These are phyloP conservation scores for Magnaporthiopsis poae DNA, from an alignment of 2,329 filamentous ascomycete species.

Conservation along the genomic window DNA sequence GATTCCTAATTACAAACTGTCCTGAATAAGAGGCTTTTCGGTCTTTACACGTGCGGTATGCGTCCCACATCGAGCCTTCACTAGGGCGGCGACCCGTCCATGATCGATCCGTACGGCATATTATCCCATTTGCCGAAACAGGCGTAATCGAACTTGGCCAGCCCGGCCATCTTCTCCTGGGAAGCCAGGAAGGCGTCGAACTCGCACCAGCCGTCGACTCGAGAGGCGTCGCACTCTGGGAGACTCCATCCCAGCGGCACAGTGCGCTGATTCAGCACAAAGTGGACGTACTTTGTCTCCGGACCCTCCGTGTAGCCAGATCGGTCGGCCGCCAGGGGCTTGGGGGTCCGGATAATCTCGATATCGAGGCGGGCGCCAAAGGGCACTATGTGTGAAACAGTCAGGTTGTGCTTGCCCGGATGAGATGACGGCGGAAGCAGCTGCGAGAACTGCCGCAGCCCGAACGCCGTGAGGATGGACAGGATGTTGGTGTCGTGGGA, in stretches of 20 bases:
- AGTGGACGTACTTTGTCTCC: slow-evolving; percentile 62
- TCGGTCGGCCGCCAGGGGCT: slow-evolving; percentile 48
- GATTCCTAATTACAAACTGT: too few relatives aligned
- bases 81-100: slow-evolving; percentile 35
- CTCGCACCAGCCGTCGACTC: slow-evolving; percentile 71
- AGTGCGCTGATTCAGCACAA: slow-evolving; percentile 65
- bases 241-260: slow-evolving; percentile 59
- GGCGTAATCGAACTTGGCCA: slow-evolving; percentile 53
- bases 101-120: slow-evolving; percentile 37
- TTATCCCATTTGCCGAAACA: slow-evolving; percentile 52
- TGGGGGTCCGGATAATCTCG: slow-evolving; percentile 59
- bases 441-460: slow-evolving; percentile 57
- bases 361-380: slow-evolving; percentile 66
- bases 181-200: slow-evolving; percentile 55
- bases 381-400: slow-evolving; percentile 58
- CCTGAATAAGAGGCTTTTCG: too few relatives aligned
- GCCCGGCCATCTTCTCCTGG: slow-evolving; percentile 47
- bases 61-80: neutral
- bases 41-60: too few relatives aligned
- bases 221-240: slow-evolving; percentile 47
- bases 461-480: slow-evolving; percentile 61
- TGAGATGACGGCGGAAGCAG: slow-evolving; percentile 47
- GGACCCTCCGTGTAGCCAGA: slow-evolving; percentile 40
- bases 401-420: slow-evolving; percentile 50
- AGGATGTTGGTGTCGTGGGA: slow-evolving; percentile 68